Evolutionary conservation across 139 green algal genomes (phyloP), one percentile per base, ranked within the genome.

Genomic region (Prasinococcaceae sp.): DNA sequence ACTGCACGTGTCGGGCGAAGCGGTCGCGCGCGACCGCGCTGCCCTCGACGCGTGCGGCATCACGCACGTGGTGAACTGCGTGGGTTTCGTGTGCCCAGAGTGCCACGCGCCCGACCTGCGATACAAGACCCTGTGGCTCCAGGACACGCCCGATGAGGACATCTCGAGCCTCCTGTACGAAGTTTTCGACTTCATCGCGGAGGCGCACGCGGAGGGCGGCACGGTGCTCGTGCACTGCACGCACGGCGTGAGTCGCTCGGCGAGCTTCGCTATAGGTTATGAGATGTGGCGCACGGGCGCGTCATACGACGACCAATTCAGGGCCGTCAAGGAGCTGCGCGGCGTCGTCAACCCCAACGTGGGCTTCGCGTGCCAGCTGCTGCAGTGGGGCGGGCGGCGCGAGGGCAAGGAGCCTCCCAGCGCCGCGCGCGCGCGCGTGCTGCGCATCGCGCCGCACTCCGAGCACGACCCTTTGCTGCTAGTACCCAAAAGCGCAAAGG

Each of bases 41-140:
- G 72, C 72, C 0, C 68, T 97, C 37, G 30, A 50, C 9, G 47
- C 66, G 29, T 60, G 74, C 17, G 74, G 78, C 47, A 88, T 97
- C 60, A 94, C 81, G 20, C 89, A 97, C 53, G 76, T 97, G 2
- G 58, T 97, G 26, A 97, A 97, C 69, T 96, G 87, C 65, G 87
- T 94, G 0, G 89, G 85, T 2, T 84, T 89, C 46, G 67, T 94
- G 9, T 92, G 84, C 55, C 73, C 76, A 14, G 70, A 89, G 50
- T 92, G 88, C 68, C 93, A 92, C 56, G 53, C 79, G 41, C 60
- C 70, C 6, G 76, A 94, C 47, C 55, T 97, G 0, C 39, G 44
- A 0, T 97, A 97, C 78, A 72, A 77, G 46, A 86, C 78, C 10
- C 67, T 95, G 6, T 92, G 79, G 66, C 66, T 97, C 50, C 79